Percentiles rank a stretch among this genome's conserved stretches.
Conservation (phyloP, 371 early-diverging fungal species). For the Globomyces sp. region DNA sequence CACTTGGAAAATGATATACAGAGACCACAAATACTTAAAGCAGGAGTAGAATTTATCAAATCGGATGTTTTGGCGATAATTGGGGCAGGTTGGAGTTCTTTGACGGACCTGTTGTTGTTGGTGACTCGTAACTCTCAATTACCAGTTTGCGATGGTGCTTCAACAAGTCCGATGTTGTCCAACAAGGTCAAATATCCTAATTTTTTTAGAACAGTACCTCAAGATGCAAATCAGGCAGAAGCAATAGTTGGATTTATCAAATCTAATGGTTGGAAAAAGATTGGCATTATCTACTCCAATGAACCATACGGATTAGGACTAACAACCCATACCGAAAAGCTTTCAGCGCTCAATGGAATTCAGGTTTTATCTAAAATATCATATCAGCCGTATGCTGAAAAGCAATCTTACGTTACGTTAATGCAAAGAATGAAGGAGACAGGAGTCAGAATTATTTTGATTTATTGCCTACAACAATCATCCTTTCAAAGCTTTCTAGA, state of each 20-base stretch:
- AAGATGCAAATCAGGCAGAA: not conserved
- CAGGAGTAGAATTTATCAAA: no score
- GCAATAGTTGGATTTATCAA: not conserved
- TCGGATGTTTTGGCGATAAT: not conserved
- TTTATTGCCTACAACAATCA: not conserved
- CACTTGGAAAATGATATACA: no score
- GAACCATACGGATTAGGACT: conserved; percentile 9
- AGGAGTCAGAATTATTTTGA: no score
- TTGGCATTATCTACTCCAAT: conserved; percentile 1
- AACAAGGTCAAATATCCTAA: conserved; percentile 22
- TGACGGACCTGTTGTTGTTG: not conserved
- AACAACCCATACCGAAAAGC: no score
- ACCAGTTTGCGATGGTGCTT: conserved; percentile 29
- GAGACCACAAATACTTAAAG: no score
- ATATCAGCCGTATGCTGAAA: no score
- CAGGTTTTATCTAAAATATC: no score
- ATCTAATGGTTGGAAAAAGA: conserved; percentile 6
- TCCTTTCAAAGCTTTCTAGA: not conserved
- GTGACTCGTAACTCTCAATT: not conserved
- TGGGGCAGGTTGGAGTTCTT: not conserved
- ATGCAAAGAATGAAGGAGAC: no score
- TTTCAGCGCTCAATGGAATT: no score
- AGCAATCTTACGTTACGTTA: no score
- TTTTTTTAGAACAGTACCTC: conserved; percentile 28
- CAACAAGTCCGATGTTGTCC: conserved; percentile 22